A percentile compares a stretch with the other conserved stretches of the same genome.
Evolutionary conservation across 2,329 filamentous ascomycete species (phyloP).

Genomic region (Scleromitrula shiraiana): DNA sequence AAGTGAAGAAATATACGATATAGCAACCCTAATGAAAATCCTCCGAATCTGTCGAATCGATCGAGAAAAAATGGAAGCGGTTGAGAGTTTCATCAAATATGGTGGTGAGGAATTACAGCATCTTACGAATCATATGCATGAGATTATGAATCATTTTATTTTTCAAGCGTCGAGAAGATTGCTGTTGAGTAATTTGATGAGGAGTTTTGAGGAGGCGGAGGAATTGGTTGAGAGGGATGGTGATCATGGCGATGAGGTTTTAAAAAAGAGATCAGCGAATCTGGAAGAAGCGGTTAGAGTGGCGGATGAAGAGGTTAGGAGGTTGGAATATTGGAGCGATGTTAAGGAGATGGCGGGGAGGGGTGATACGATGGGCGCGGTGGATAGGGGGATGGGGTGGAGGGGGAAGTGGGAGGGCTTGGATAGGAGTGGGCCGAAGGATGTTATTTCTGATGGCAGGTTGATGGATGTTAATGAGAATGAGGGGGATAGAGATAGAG

Average conservation of each 20-base stretch:
- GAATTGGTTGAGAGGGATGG: constrained; percentile 36
- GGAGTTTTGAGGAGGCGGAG: constrained; percentile 49
- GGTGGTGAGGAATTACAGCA: constrained; percentile 69
- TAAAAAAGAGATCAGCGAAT: constrained; percentile 43
- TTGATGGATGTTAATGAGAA: constrained; percentile 17
- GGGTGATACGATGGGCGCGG: constrained; percentile 31
- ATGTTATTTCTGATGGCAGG: constrained; percentile 22
- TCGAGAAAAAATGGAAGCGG: constrained; percentile 78
- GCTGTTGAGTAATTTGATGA: constrained; percentile 61
- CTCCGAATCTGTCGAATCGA: constrained; percentile 71
- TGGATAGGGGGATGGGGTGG: constrained; percentile 26
- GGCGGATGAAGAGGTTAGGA: constrained; percentile 72
- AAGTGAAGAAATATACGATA: constrained; percentile 49
- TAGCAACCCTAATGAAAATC: constrained; percentile 54
- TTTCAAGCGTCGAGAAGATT: constrained; percentile 82
- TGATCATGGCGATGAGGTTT: constrained; percentile 28
- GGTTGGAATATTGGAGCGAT: constrained; percentile 83
- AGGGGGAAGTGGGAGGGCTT: constrained; percentile 24
- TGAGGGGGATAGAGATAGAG: constrained; percentile 12
- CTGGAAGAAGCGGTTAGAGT: constrained; percentile 67
- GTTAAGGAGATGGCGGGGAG: constrained; percentile 58
- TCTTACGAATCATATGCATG: constrained; percentile 64
- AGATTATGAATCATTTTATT: constrained; percentile 78
- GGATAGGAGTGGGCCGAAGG: constrained; percentile 26
- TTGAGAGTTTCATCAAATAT: constrained; percentile 74